Evolutionary conservation across 1,284 basidiomycete species (phyloP), one percentile per base, ranked within the genome.

Genomic region (Sporisorium scitamineum): DNA sequence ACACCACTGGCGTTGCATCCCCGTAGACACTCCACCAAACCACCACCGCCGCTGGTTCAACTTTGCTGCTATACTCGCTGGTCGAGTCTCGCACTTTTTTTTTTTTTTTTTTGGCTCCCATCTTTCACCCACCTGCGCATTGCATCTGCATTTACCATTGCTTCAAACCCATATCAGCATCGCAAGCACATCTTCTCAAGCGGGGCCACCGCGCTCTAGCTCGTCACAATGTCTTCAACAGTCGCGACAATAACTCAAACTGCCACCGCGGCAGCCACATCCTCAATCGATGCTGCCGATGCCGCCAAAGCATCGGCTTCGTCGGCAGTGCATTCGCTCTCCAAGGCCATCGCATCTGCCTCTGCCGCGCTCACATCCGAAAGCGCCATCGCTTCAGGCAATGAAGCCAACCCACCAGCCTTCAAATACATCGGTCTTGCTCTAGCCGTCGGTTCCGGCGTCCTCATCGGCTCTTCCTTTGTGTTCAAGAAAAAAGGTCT

Each of bases 391-490:
- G 79, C 74, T 13, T 37, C 63, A 26, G 80, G 80, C 22, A 63
- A 69, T 37, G 50, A 59, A 29, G 56, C 61, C 50, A 80, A 80
- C 22, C 85, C 85, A 6, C 73, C 80, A 2, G 77, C 52, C n/a
- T 88, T 86, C 84, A 88, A 89, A 80, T 86, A 88, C 64, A 84
- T 89, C 65, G 89, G 89, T 54, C 86, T 97, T 70, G 87, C 92
- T 61, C 90, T 98, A 42, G 95, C 95, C 22, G 88, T 98, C 54
- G 86, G 87, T 20, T 93, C 91, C 81, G 96, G 96, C 24, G 47
- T 95, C 26, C 90, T 99, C 77, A 98, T 98, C 79, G 96, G 96
- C 7, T 89, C 91, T n/a, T 92, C 92, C 80, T 95, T 94, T 86
- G 88, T 89, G 22, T 85, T 99, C 88, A 99, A 99, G 90, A 99